Conservation (phyloP, 768 basidiomycete species). For the Boletus sp. region DNA sequence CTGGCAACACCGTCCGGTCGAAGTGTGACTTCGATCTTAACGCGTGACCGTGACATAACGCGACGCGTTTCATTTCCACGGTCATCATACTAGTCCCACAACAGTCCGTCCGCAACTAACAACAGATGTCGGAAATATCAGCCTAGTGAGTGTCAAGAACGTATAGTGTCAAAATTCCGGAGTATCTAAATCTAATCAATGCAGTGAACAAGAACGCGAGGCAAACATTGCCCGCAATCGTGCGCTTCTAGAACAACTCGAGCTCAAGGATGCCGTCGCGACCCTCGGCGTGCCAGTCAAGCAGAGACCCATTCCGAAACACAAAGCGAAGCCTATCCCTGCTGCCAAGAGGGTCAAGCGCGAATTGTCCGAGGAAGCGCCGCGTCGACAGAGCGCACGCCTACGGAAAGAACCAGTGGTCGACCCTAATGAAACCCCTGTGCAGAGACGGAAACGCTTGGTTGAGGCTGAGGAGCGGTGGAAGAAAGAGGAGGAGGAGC, state of each 20-base stretch:
- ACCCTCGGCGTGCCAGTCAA: constrained; percentile 45
- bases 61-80: constrained; percentile 24
- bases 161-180: background rate
- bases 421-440: constrained; percentile 65
- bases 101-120: background rate
- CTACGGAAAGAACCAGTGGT: constrained; percentile 43
- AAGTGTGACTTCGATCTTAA: too few species aligned
- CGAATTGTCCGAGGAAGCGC: constrained; percentile 42
- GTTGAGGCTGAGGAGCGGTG: constrained; percentile 57
- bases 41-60: constrained; percentile 34
- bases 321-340: constrained; percentile 61
- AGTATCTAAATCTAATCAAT: background rate
- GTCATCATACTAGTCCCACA: too few species aligned
- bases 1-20: too few species aligned
- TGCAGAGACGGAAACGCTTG: constrained; percentile 64
- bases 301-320: constrained; percentile 36
- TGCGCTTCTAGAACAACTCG: constrained; percentile 68
- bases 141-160: constrained; percentile 44
- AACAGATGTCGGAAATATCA: constrained; percentile 44
- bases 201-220: constrained; percentile 69
- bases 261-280: constrained; percentile 56
- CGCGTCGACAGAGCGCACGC: constrained; percentile 67
- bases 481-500: constrained; percentile 60
- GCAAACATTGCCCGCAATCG: constrained; percentile 82
- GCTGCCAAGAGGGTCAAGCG: constrained; percentile 55